These are phyloP conservation scores for Lentinus tigrinus DNA, from an alignment of 768 basidiomycete species.

Conservation along the genomic window DNA sequence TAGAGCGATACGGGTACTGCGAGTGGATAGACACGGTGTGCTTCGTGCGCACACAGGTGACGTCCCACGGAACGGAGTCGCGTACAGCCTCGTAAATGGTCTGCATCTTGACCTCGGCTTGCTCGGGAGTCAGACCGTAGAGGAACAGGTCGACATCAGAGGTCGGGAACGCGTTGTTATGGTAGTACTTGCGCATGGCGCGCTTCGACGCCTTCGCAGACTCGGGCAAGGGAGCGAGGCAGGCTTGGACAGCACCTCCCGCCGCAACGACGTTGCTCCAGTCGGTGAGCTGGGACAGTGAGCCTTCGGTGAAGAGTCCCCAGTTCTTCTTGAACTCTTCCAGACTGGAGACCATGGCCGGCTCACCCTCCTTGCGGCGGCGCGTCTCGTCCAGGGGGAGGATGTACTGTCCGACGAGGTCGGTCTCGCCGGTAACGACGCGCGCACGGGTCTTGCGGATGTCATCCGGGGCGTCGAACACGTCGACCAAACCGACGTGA, in stretches of 20 bases:
- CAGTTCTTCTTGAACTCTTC: slow-evolving; percentile 67
- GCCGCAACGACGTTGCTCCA: slow-evolving; percentile 67
- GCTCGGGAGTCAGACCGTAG: slow-evolving; percentile 54
- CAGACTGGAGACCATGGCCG: slow-evolving; percentile 46
- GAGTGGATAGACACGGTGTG: slow-evolving; percentile 67
- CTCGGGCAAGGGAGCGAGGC: slow-evolving; percentile 50
- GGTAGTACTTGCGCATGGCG: slow-evolving; percentile 57
- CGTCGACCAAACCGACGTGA: slow-evolving; percentile 57
- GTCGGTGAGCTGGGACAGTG: slow-evolving; percentile 54
- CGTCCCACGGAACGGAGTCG: slow-evolving; percentile 67
- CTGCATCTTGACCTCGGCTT: slow-evolving; percentile 62
- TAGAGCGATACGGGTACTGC: slow-evolving; percentile 62
- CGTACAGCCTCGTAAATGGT: slow-evolving; percentile 62
- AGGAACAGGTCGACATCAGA: slow-evolving; percentile 66
- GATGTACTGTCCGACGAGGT: slow-evolving; percentile 47
- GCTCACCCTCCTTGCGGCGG: slow-evolving; percentile 49
- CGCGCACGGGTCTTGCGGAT: slow-evolving; percentile 53
- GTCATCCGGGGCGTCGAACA: slow-evolving; percentile 49
- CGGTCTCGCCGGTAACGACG: slow-evolving; percentile 43
- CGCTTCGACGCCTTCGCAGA: slow-evolving; percentile 51
- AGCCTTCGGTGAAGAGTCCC: slow-evolving; percentile 61
- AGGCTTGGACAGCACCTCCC: slow-evolving; percentile 60
- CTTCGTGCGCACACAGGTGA: slow-evolving; percentile 64
- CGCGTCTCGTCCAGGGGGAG: slow-evolving; percentile 48
- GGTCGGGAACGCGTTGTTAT: slow-evolving; percentile 52